Percentiles rank a stretch among this genome's conserved stretches.
Conservation (phyloP, 2,329 filamentous ascomycete species). For the Arthrobotrys pseudoclavata region DNA sequence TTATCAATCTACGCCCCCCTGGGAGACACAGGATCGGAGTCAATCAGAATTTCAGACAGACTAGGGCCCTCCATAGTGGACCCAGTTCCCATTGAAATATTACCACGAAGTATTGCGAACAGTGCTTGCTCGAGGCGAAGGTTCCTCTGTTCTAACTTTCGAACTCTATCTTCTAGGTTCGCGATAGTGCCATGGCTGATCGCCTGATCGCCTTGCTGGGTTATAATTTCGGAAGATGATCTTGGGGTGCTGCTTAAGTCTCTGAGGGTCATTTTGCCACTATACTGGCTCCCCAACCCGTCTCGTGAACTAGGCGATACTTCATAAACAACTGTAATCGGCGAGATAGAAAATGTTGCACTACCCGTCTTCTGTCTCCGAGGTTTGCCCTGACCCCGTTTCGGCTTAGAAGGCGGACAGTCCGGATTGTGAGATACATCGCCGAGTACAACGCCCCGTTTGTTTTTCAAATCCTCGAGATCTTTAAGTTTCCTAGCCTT, state of each 20-base stretch:
- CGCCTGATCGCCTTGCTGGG: constrained; percentile 11
- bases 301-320: constrained; percentile 30
- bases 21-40: not conserved
- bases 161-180: constrained; percentile 60
- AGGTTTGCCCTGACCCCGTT: constrained; percentile 25
- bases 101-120: constrained; percentile 62
- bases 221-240: constrained; percentile 45
- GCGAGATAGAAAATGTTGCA: constrained; percentile 22
- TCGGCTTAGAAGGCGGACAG: constrained; percentile 6
- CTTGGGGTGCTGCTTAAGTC: constrained; percentile 10
- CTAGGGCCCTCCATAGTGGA: constrained; percentile 16
- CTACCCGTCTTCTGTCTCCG: constrained; percentile 30
- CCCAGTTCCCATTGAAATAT: constrained; percentile 50
- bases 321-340: constrained; percentile 51
- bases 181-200: not conserved
- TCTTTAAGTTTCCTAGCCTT: constrained; percentile 54
- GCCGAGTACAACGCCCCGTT: constrained; percentile 18
- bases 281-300: not conserved
- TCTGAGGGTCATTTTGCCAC: constrained; percentile 7
- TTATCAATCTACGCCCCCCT: not conserved
- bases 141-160: constrained; percentile 62
- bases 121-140: constrained; percentile 63
- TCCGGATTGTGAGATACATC: not conserved
- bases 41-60: constrained; percentile 39
- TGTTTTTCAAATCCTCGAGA: constrained; percentile 41